A percentile compares a stretch with the other conserved stretches of the same genome.
Conservation (phyloP, 805 yeast genomes). For the Kodamaea neixiangensis region DNA sequence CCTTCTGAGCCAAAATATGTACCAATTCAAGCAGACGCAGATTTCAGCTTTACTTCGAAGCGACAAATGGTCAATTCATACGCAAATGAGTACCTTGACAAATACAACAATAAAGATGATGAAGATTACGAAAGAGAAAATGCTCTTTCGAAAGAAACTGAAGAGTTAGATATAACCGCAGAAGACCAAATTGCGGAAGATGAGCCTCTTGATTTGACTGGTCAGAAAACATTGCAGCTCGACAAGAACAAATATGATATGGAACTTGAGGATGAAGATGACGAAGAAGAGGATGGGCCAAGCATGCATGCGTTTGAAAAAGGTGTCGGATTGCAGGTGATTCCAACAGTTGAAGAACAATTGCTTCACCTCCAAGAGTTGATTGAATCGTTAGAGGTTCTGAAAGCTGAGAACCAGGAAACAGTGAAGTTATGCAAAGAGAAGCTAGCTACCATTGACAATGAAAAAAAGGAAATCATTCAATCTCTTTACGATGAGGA, state of each 20-base stretch:
- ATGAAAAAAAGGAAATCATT: not conserved
- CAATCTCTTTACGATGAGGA: not conserved
- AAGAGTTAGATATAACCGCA: constrained; percentile 5
- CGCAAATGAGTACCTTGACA: constrained; percentile 15
- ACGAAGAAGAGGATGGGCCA: constrained; percentile 2
- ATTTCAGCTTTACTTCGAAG: constrained; percentile 5
- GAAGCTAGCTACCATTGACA: not conserved
- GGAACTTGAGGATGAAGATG: constrained; percentile 12
- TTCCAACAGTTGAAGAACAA: constrained; percentile 9
- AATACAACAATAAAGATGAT: constrained; percentile 16
- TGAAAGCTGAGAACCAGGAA: not conserved
- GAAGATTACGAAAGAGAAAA: constrained; percentile 12
- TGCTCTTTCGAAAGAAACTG: constrained; percentile 6
- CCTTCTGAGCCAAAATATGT: constrained; percentile 11
- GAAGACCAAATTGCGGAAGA: constrained; percentile 10
- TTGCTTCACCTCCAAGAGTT: not conserved
- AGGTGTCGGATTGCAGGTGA: not conserved
- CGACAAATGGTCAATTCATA: constrained; percentile 8
- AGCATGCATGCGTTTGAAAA: not conserved
- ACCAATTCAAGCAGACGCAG: constrained; percentile 8
- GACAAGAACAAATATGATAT: constrained; percentile 8
- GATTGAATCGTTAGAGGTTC: not conserved
- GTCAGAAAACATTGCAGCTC: not conserved
- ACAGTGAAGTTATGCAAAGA: not conserved
- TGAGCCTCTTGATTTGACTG: constrained; percentile 10